Percentiles rank a stretch among this genome's conserved stretches.
Conservation (phyloP, 2,329 filamentous ascomycete genomes). For the Sporothrix inflata region DNA sequence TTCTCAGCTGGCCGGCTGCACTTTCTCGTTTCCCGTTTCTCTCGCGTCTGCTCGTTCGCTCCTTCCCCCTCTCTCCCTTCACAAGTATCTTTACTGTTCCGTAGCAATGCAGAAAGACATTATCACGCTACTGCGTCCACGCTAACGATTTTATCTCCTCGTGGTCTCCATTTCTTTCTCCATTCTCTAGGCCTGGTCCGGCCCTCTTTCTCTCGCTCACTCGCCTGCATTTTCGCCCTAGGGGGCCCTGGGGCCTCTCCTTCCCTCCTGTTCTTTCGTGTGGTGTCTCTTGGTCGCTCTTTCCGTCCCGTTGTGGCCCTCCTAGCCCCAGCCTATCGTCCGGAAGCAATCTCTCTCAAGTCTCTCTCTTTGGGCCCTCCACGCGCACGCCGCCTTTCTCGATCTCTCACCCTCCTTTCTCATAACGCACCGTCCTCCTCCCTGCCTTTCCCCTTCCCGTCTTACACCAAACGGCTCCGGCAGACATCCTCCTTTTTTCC, state of each 20-base stretch:
- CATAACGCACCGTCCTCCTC: slow-evolving; percentile 20
- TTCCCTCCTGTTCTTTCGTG: background rate
- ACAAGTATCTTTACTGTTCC: slow-evolving; percentile 13
- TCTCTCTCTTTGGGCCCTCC: background rate
- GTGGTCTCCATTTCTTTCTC: slow-evolving; percentile 26
- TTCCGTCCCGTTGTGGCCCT: slow-evolving; percentile 10
- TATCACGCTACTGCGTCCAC: slow-evolving; percentile 18
- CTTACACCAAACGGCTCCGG: background rate
- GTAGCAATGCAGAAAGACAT: slow-evolving; percentile 24
- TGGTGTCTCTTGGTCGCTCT: background rate
- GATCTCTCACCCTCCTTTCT: slow-evolving; percentile 24
- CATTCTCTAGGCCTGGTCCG: slow-evolving; percentile 28
- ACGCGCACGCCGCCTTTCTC: slow-evolving; percentile 26
- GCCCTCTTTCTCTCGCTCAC: slow-evolving; percentile 7
- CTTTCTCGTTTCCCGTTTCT: background rate
- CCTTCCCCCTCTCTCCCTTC: background rate
- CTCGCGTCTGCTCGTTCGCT: background rate
- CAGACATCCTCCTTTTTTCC: background rate
- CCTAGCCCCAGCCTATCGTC: slow-evolving; percentile 19
- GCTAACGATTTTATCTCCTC: slow-evolving; percentile 29
- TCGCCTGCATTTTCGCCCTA: slow-evolving; percentile 13
- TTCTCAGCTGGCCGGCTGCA: slow-evolving; percentile 3
- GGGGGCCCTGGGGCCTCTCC: background rate
- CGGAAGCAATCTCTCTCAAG: slow-evolving; percentile 29
- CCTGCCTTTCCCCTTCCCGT: slow-evolving; percentile 16